Base-by-base conservation (phyloP, 257 asterid species). In the Nyctanthes arbortristis region DNA sequence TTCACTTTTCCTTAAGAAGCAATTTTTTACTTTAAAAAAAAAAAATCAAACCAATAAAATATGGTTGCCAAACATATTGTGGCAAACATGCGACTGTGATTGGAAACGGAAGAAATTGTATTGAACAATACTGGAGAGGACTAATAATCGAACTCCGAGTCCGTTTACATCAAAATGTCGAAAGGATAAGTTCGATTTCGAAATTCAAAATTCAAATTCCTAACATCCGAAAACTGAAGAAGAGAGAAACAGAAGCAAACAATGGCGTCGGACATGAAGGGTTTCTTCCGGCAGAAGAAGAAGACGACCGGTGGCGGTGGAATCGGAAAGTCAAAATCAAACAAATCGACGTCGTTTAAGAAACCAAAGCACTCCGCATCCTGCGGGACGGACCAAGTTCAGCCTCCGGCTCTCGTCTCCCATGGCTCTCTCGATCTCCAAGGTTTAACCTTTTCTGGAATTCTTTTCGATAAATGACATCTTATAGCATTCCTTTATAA, bases 341-440 rank as follows among this genome's bases (percentile, higher is more conserved):
- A 75, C n/a, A 37, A 29, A 7, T 63, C 78, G 0, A 87, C 69
- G 76, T 78, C 73, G 58, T 28, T 77, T 27, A 12, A 77, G 0
- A 69, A 81, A 61, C 57, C 83, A 16, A 85, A 74, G 67, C 66
- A 65, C 5, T 75, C 92, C 13, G 95, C 95, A 45, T 69, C 88
- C 11, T 59, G 40, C 74, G 96, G 89, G 54, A 78, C 93, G 78
- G 79, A 84, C 20, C 66, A 71, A 49, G 79, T 70, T 63, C 96
- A 88, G 59, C 83, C 92, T 9, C 72, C 90, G 35, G 89, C 93
- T 68, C 80, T 82, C 56, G 37, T 84, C 73, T 75, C 89, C 40
- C 91, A 81, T 73, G 96, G 84, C 52, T 70, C 87, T 72, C 84
- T 69, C 80, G 97, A 88, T 83, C 87, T 84, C 59, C 71, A 84